phyloP scores from a whole-genome alignment of 345 rosid genomes.

The Euclidium syriacum region DNA sequence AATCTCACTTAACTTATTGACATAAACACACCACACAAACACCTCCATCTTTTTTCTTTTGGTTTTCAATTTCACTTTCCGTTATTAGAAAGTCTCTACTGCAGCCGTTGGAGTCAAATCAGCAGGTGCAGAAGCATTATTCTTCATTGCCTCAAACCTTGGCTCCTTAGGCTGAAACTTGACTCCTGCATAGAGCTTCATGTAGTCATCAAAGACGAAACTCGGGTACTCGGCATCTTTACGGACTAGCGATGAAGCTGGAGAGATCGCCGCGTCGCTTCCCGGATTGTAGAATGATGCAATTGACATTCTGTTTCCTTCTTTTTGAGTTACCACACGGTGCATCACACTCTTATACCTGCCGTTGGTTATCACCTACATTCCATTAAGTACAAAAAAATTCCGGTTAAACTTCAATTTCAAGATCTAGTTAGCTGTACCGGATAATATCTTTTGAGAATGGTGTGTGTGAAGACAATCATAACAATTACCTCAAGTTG shows the following conservation, averaged over 20 bases:
- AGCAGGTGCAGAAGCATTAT: conserved; percentile 33
- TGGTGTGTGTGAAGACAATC: conserved; percentile 20
- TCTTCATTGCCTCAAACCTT: conserved; percentile 76
- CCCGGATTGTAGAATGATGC: conserved; percentile 97
- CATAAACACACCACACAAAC: conserved; percentile 21
- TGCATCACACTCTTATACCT: conserved; percentile 89
- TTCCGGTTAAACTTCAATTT: not conserved
- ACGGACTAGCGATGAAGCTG: conserved; percentile 59
- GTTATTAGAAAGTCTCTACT: conserved; percentile 24
- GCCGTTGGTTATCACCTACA: conserved; percentile 84
- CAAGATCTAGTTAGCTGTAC: not conserved
- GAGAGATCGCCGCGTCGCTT: conserved; percentile 67
- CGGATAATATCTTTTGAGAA: not conserved
- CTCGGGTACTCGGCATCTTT: conserved; percentile 67
- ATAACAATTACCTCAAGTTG: conserved; percentile 64
- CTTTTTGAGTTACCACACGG: conserved; percentile 68
- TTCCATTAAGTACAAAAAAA: not conserved
- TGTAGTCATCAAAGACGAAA: conserved; percentile 87
- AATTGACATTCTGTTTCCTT: conserved; percentile 81
- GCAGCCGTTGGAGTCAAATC: conserved; percentile 47
- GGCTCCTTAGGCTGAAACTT: conserved; percentile 95
- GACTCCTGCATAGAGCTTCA: conserved; percentile 75
- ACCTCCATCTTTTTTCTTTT: not conserved
- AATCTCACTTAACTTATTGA: conserved; percentile 17
- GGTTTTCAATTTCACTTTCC: not conserved